Evolutionary conservation across 768 basidiomycete species (phyloP), one percentile per base, ranked within the genome.

Genomic region (Leccinum subtestaceum): DNA sequence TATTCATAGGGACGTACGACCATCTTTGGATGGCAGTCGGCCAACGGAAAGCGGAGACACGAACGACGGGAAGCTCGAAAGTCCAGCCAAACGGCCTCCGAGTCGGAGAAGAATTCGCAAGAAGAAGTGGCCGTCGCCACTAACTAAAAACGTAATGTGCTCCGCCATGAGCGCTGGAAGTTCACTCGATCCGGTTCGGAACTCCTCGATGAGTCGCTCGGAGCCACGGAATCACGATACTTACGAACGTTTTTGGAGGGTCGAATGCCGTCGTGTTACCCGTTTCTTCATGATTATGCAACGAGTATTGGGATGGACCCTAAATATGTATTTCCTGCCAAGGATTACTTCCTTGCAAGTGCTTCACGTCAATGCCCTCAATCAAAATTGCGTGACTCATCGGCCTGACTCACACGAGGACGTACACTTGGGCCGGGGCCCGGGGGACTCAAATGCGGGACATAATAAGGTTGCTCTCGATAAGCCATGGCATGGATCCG

Each of bases 1-100:
- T 25, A 25, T 31, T 5, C 17, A 27, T 64, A 87, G 86, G 87
- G 88, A 40, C 84, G 88, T 43, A 84, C 81, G n/a, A 85, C 71
- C 55, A 57, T 89, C 52, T 70, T 88, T 47, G 86, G 87, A 17
- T 66, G 65, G 52, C 84, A 89, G 67, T 84, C 82, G 13, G 80
- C 79, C 0, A 79, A 79, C 12, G 84, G 76, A 17, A 63, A 57
- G 13, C 72, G 74, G 19, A 74, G 70, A 15, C 72, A 74, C 17
- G 57, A 62, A 15, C 66, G 58, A 5, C 70, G 69, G 25, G 74
- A 73, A 52, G 60, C 56, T 5, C 52, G 52, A 40, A 53, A n/a
- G 2, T 27, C 53, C 8, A 36, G 2, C 6, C 21, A 3, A 21
- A 48, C 36, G 21, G 2, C 4, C 9, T 19, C 31, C 10, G 25